phyloP scores from a whole-genome alignment of 768 basidiomycete species.

The Royoungia palumana region DNA sequence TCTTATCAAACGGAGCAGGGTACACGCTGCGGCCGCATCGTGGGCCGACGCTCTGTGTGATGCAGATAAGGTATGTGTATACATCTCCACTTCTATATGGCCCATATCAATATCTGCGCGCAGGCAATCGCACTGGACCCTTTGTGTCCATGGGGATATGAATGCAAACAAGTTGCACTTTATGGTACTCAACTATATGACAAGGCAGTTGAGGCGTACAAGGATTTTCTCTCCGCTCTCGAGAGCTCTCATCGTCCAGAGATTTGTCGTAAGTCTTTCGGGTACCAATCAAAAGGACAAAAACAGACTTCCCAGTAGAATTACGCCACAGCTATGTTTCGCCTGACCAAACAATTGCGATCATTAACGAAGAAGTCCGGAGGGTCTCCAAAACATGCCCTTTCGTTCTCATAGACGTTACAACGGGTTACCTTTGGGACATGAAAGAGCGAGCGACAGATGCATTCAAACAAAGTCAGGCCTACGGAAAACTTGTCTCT shows the following conservation, averaged over 20 bases:
- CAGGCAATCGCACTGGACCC: background rate
- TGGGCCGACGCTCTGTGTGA: background rate
- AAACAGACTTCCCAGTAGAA: background rate
- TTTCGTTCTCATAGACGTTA: slow-evolving; percentile 6
- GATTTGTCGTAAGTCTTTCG: background rate
- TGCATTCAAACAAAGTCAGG: background rate
- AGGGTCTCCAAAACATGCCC: background rate
- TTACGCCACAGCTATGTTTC: slow-evolving; percentile 1
- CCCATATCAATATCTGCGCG: background rate
- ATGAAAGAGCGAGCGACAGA: background rate
- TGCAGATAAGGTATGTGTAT: background rate
- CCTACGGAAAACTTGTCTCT: background rate
- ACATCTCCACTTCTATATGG: background rate
- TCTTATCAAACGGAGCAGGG: background rate
- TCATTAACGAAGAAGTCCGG: background rate
- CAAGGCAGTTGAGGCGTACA: background rate
- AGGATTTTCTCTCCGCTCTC: background rate
- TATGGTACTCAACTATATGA: background rate
- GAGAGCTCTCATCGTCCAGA: background rate
- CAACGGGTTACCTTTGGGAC: background rate
- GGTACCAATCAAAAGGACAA: background rate
- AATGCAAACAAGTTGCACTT: background rate
- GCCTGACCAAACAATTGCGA: background rate
- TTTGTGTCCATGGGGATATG: background rate
- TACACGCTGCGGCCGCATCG: background rate